Base-by-base conservation (phyloP, 148 eudicot species). In the Oxyria digyna region DNA sequence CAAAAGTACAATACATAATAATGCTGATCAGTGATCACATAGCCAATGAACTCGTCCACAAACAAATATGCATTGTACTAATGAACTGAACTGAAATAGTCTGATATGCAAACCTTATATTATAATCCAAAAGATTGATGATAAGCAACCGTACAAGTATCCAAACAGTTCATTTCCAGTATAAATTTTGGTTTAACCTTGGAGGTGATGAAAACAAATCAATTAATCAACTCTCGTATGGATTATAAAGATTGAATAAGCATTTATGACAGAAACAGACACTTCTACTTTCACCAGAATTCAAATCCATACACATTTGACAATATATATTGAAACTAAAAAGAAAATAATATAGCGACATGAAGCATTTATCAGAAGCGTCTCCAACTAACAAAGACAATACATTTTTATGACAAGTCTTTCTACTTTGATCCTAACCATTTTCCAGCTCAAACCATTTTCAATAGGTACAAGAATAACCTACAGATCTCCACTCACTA, bases 391-490 rank as follows among this genome's bases (percentile, higher is more conserved):
- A 57, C 35, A 29, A 24, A 54, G 37, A 59, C n/a, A 45, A 4
- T 12, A 13, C 7, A 20, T 14, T 31, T 20, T 27, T 59, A 59
- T 29, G 65, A 26, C 65, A 29, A 59, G 65, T 59, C 63, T 55
- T 55, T 55, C 33, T 55, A 59, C 65, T 59, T 59, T 15, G 65
- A 59, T 59, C 65, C 65, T 59, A 59, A 59, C 37, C 8, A 59
- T 29, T 59, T 59, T 59, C 65, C 38, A 59, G 65, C 12, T 38
- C 31, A 59, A 59, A 59, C 65, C n/a, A 59, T 18, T 38, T 59
- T 54, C 65, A 59, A 59, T 59, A 59, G 65, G 65, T 59, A 59
- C 35, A 59, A 31, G 65, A 14, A 59, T 20, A 13, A 29, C 20
- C 65, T 59, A 59, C 17, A 31, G 18, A 37, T 59, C 38, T 59